Conservation (phyloP, 495 filamentous ascomycete species). For the Lasiosphaeria hispida region DNA sequence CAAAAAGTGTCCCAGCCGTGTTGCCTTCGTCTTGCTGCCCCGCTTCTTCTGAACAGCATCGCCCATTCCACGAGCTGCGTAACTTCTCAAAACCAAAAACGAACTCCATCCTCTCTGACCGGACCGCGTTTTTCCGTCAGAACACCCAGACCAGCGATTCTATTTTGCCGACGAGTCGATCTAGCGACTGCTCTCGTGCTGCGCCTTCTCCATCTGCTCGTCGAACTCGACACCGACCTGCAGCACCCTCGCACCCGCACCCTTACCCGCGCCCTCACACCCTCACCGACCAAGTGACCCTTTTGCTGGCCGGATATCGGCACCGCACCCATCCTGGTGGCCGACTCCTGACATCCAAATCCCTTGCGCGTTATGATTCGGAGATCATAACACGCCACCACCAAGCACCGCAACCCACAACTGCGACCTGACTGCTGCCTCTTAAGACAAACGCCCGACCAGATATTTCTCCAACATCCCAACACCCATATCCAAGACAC, state of each 20-base stretch:
- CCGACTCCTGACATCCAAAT: background rate
- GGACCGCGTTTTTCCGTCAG: background rate
- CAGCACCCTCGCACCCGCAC: too few relatives aligned
- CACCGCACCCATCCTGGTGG: background rate
- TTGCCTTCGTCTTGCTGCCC: slow-evolving; percentile 8
- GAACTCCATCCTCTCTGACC: background rate
- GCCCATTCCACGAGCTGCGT: background rate
- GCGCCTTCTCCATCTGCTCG: too few relatives aligned
- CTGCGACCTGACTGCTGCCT: background rate
- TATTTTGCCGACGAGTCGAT: too few relatives aligned
- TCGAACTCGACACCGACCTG: too few relatives aligned
- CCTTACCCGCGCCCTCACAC: background rate
- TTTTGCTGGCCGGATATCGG: background rate
- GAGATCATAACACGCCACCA: slow-evolving; percentile 5
- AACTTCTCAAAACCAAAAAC: slow-evolving; percentile 1
- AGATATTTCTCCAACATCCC: too few relatives aligned
- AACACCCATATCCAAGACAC: background rate
- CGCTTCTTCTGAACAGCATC: slow-evolving; percentile 4
- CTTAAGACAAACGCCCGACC: background rate
- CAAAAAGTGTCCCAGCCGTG: slow-evolving; percentile 8
- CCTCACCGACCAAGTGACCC: background rate
- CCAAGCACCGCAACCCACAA: background rate
- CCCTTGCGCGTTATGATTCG: slow-evolving; percentile 9
- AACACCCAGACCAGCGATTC: background rate
- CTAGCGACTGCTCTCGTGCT: too few relatives aligned